Percentiles rank a stretch among this genome's conserved stretches.
Evolutionary conservation across 306 rosid genomes (phyloP).

Genomic region (Malus asiatica): DNA sequence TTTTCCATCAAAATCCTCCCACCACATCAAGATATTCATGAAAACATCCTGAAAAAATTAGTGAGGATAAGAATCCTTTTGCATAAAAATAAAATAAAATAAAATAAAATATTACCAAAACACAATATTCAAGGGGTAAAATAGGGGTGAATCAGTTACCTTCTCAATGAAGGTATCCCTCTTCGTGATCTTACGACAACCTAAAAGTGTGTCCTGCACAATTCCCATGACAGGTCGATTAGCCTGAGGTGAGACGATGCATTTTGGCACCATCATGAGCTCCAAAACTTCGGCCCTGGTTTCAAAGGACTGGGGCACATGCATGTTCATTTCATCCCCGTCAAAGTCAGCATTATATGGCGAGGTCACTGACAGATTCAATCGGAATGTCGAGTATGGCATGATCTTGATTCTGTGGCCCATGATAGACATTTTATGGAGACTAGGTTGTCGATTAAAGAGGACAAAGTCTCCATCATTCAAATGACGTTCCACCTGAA

Average conservation of each 20-base stretch:
- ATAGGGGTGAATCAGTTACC: constrained; percentile 31
- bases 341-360: constrained; percentile 99
- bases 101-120: neutral
- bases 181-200: constrained; percentile 94
- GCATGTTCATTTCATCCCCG: constrained; percentile 99
- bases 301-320: constrained; percentile 98
- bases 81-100: neutral
- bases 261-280: constrained; percentile 99
- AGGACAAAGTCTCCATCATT: constrained; percentile 96
- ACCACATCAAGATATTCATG: constrained; percentile 99
- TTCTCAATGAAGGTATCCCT: constrained; percentile 90
- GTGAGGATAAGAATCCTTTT: constrained; percentile 16
- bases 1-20: constrained; percentile 99
- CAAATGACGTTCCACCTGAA: constrained; percentile 97
- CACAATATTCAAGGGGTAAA: neutral
- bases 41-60: constrained; percentile 73
- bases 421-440: constrained; percentile 99
- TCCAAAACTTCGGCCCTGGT: constrained; percentile 98
- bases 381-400: constrained; percentile 96
- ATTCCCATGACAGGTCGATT: constrained; percentile 99
- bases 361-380: constrained; percentile 87
- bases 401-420: constrained; percentile 98
- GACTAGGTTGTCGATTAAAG: constrained; percentile 99
- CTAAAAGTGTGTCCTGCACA: constrained; percentile 87
- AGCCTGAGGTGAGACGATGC: constrained; percentile 94